Conservation (phyloP, 352 stramenopile genomes). For the Ophiocytium majus region DNA sequence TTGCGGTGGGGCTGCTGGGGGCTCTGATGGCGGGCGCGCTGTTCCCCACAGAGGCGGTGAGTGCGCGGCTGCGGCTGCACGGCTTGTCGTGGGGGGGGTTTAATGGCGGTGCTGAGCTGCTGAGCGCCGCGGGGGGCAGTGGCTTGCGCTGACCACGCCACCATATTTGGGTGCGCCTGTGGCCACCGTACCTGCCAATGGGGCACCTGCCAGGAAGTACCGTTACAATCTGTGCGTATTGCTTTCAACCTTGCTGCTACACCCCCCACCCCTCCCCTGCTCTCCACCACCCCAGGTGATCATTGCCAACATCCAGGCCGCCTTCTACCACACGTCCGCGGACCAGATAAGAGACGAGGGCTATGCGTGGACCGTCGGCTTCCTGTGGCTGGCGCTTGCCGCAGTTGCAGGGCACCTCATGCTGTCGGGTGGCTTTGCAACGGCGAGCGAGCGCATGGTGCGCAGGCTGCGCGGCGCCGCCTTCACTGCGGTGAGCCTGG, state of each 20-base stretch:
- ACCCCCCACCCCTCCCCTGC: not conserved
- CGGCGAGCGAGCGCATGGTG: conserved; percentile 41
- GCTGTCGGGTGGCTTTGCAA: conserved; percentile 44
- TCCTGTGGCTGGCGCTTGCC: conserved; percentile 35
- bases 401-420: conserved; percentile 36
- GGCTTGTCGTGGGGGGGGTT: no score
- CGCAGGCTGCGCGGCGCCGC: conserved; percentile 36
- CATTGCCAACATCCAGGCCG: not conserved
- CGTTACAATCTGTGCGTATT: conserved; percentile 91
- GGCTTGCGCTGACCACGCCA: no score
- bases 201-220: no score
- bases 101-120: no score
- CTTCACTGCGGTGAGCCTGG: conserved; percentile 67
- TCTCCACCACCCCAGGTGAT: not conserved
- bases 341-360: conserved; percentile 33
- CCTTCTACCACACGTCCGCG: not conserved
- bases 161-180: no score
- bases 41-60: conserved; percentile 40
- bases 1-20: conserved; percentile 35
- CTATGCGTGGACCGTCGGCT: conserved; percentile 46
- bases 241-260: no score
- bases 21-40: conserved; percentile 29
- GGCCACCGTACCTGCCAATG: no score
- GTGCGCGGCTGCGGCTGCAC: no score
- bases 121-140: no score